phyloP scores from a whole-genome alignment of 2,329 filamentous ascomycete genomes.

The Fusarium oxysporum region DNA sequence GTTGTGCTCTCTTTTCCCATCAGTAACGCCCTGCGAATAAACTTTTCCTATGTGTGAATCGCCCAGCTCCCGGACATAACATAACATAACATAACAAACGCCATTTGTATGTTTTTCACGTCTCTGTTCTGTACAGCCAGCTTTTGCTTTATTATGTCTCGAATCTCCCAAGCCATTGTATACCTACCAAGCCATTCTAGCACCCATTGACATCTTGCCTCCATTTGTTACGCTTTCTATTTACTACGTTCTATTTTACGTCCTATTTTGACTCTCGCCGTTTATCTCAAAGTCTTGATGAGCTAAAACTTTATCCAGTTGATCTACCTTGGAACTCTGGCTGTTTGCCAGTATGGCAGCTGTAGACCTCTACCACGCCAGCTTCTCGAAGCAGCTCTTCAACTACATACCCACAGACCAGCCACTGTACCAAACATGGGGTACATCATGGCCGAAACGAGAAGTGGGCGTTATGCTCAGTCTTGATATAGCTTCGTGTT shows the following conservation, averaged over 20 bases:
- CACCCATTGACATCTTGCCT: not conserved
- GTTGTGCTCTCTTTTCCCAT: not conserved
- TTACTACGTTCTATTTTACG: not conserved
- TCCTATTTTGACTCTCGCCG: not conserved
- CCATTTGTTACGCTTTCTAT: not conserved
- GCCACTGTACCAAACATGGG: conserved; percentile 3
- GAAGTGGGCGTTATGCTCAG: conserved; percentile 37
- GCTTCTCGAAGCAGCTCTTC: conserved; percentile 28
- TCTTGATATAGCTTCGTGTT: conserved; percentile 45
- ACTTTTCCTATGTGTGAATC: conserved; percentile 29
- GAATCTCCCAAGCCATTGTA: not conserved
- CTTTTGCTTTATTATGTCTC: conserved; percentile 1
- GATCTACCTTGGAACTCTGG: not conserved
- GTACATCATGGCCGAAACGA: not conserved
- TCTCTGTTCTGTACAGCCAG: conserved; percentile 2
- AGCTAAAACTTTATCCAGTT: conserved; percentile 22
- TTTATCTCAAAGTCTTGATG: not conserved
- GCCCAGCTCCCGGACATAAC: not conserved
- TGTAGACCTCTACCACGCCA: conserved; percentile 24
- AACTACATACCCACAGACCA: not conserved
- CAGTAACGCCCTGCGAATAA: conserved; percentile 11
- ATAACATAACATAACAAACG: conserved; percentile 15
- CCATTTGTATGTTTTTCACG: conserved; percentile 17
- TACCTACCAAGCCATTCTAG: not conserved
- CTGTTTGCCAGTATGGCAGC: conserved; percentile 18